Evolutionary conservation across 1,284 basidiomycete genomes (phyloP), one percentile per base, ranked within the genome.

Genomic region (Entoloma clypeatum): DNA sequence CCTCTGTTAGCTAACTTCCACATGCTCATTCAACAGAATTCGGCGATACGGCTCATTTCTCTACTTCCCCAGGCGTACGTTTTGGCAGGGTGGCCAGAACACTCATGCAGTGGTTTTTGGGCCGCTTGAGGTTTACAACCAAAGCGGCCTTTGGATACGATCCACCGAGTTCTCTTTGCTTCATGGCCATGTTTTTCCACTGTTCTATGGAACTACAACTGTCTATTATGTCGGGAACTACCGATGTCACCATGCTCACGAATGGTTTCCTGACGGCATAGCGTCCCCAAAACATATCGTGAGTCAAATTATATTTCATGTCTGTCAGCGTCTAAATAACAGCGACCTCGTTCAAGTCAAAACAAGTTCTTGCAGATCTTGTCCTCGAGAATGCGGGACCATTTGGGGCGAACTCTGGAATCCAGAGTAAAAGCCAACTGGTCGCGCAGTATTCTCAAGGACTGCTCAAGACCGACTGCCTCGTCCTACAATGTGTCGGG

Each of bases 401-500:
- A 32, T 5, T 18, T 19, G 1, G 1, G 10, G 18, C 3, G 9
- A 32, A 6, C 13, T 7, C 30, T n/a, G 13, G n/a, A 21, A 32
- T 17, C 16, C 22, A 11, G 31, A 32, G n/a, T 9, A 17, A 19
- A 18, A 3, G 16, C 22, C 18, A 9, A n/a, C 35, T 36, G 4
- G 22, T 14, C 19, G 25, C 17, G 3, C 13, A 45, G 2, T 50
- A 50, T 27, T 7, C 16, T 4, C 36, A 43, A 5, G 43, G 40
- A 5, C 24, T 44, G 2, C 22, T 50, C 11, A 47, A 43, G 7
- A 43, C 39, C 5, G 45, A 47, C 16, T 18, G 22, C n/a, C 29
- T 50, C 16, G 42, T 35, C 5, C 27, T 50, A 7, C 42, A 50
- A 26, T 39, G 22, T 26, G 36, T 50, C 13, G 45, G 37, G 4